Evolutionary conservation across 257 asterid species (phyloP).

Genomic region (Paulownia fortunei): DNA sequence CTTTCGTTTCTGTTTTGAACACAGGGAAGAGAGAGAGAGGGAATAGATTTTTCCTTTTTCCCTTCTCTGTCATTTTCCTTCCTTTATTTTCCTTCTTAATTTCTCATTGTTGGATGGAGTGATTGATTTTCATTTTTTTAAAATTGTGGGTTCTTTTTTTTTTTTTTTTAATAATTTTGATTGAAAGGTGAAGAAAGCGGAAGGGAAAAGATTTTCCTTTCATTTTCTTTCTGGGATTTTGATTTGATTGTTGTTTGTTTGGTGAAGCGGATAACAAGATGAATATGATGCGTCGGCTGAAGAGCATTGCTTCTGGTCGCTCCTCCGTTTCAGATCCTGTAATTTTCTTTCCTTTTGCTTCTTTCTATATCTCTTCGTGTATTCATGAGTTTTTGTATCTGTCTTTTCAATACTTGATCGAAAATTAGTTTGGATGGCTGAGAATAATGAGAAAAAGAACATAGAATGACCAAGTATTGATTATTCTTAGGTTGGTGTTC

Average conservation of each 20-base stretch:
- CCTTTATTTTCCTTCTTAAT: neutral
- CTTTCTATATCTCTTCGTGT: neutral
- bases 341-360: conserved; percentile 37
- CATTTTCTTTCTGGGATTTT: conserved; percentile 27
- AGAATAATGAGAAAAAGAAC: neutral
- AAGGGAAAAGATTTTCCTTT: conserved; percentile 7
- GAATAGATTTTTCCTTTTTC: neutral
- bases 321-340: conserved; percentile 94
- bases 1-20: conserved; percentile 32
- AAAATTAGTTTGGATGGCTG: neutral
- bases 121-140: conserved; percentile 11
- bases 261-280: conserved; percentile 35
- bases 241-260: conserved; percentile 25
- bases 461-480: neutral
- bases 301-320: conserved; percentile 93
- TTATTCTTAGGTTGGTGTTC: conserved; percentile 13
- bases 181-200: conserved; percentile 9
- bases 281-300: conserved; percentile 92
- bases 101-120: neutral
- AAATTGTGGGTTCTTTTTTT: neutral
- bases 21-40: conserved; percentile 35
- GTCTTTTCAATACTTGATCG: neutral
- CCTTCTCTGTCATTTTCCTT: neutral
- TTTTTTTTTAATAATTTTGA: neutral
- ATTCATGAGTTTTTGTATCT: neutral